Evolutionary conservation across 305 asterid species (phyloP).

Genomic region (Rubia tinctorum): DNA sequence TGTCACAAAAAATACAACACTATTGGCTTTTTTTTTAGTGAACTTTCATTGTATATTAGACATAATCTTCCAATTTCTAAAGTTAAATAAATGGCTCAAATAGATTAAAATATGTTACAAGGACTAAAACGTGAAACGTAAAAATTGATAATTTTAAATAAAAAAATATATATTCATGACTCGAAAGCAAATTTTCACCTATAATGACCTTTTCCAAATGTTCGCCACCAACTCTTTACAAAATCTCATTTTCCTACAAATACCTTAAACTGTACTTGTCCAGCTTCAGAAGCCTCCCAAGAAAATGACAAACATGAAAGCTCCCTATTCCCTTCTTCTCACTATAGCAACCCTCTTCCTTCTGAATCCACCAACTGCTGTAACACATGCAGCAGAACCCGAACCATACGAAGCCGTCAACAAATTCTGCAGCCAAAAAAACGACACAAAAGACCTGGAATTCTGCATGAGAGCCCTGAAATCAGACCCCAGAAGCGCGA

Average conservation of each 20-base stretch:
- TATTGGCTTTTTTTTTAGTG: too few species aligned
- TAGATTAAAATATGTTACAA: too few species aligned
- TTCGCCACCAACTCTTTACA: neutral
- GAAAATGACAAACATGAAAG: neutral
- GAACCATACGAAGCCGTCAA: neutral
- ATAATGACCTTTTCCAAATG: neutral
- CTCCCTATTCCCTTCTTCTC: neutral
- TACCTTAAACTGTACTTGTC: neutral
- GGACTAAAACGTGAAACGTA: neutral
- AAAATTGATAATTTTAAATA: neutral
- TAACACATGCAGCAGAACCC: neutral
- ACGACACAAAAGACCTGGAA: too few species aligned
- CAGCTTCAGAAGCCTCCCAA: neutral
- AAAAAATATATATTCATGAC: too few species aligned
- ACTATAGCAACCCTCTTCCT: neutral
- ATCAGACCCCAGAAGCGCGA: slow-evolving; percentile 12
- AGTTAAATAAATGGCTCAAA: too few species aligned
- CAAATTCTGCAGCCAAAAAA: neutral
- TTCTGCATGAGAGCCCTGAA: neutral
- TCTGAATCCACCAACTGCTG: neutral
- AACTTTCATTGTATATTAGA: too few species aligned
- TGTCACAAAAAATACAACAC: too few species aligned
- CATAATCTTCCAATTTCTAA: too few species aligned
- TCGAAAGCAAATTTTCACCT: neutral
- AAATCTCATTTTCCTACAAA: too few species aligned